Base-by-base conservation (phyloP, 2,329 filamentous ascomycete species). In the Orbilia brochopaga region DNA sequence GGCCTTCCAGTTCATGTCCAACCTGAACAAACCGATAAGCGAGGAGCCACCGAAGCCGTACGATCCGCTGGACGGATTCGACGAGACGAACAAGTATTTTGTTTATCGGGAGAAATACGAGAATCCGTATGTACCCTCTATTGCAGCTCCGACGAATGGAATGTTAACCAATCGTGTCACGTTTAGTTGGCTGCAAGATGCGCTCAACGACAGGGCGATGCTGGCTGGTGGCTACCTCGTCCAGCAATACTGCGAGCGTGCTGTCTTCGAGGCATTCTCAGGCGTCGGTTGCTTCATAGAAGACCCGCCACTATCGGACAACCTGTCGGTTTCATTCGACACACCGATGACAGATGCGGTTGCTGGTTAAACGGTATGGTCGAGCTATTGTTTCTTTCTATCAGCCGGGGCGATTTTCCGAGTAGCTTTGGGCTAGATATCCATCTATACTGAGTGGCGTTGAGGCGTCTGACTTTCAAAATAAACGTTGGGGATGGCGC, bases 251-350 rank as follows among this genome's bases (percentile, higher is more conserved):
- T 90, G 91, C 76, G 83, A 87, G 6, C 84, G 92, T 23, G 88
- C 90, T 23, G 81, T 99, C 78, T 90, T 91, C 72, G 92, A 97
- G 78, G 92, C 93, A 0, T 97, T 97, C 80, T 87, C 90, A 0
- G 94, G 95, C 0, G 79, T 99, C 70, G 91, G 90, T 0, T 90
- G 96, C 46, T 95, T 96, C 76, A 83, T 99, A 46, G 88, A 86
- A 37, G 91, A 97, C 51, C 92, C 96, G 32, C 56, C 54, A 24
- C 24, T n/a, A 24, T 21, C 27, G 32, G 65, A 57, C 15, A 58
- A 55, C 2, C 13, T 30, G n/a, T 40, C 37, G 7, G 13, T 17
- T 1, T 70, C 59, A 2, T 61, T 72, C n/a, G 67, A 72, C 51
- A 72, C 67, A 1, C 60, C 60, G 0, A 72, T 72, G 67, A 19